A percentile compares a stretch with the other conserved stretches of the same genome.
phyloP scores from a whole-genome alignment of 352 stramenopile genomes.

The Phytophthora parvispora region DNA sequence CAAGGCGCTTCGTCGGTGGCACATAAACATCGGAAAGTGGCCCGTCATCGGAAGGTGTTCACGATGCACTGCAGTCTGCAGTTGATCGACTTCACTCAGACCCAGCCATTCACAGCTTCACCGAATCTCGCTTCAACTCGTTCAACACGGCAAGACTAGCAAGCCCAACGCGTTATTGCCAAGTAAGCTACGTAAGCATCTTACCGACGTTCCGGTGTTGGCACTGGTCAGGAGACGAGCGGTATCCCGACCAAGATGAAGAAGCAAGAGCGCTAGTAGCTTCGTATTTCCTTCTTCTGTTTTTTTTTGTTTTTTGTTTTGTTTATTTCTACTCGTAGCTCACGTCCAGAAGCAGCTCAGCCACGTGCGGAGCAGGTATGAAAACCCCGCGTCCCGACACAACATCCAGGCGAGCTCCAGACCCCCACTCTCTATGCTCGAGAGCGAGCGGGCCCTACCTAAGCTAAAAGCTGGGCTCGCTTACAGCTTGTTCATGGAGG shows the following conservation, averaged over 20 bases:
- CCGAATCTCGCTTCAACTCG: constrained; percentile 4
- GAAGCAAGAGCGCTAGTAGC: too few species aligned
- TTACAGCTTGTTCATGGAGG: constrained; percentile 93
- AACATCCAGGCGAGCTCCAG: constrained; percentile 13
- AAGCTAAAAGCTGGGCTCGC: constrained; percentile 15
- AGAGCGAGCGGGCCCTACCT: constrained; percentile 40
- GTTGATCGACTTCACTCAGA: too few species aligned
- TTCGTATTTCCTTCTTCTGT: constrained; percentile 22
- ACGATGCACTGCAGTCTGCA: too few species aligned
- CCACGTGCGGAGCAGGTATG: neutral
- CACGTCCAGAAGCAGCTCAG: constrained; percentile 13
- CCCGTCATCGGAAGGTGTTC: constrained; percentile 1
- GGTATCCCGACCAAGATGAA: too few species aligned
- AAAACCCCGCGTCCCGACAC: constrained; percentile 1
- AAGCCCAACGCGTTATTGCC: neutral
- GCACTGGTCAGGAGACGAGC: neutral
- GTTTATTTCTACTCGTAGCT: constrained; percentile 45
- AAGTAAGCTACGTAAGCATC: too few species aligned
- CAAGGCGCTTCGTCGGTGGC: constrained; percentile 3
- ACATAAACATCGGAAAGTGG: constrained; percentile 23
- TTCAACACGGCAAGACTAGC: neutral
- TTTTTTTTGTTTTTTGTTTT: constrained; percentile 28
- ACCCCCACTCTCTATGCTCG: neutral
- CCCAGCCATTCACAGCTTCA: too few species aligned
- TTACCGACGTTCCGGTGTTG: neutral